These are phyloP conservation scores for Coemansia sp. DNA, from an alignment of 192 early-diverging fungal genomes.

Conservation along the genomic window DNA sequence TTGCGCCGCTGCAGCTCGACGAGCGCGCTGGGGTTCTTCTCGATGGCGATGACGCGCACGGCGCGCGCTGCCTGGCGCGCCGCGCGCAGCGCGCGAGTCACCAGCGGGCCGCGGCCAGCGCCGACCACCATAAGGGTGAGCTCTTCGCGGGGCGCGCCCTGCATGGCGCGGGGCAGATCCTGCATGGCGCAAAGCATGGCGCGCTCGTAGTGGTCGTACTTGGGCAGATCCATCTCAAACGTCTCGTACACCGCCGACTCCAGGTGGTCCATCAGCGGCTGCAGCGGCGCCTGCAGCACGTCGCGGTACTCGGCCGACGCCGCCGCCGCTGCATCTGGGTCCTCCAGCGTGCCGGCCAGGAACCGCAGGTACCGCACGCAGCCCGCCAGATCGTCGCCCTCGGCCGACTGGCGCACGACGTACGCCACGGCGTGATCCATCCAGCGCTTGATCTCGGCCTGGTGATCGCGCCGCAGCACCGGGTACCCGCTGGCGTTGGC, in stretches of 20 bases:
- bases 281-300: constrained; percentile 80
- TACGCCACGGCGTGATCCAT: constrained; percentile 41
- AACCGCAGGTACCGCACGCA: constrained; percentile 75
- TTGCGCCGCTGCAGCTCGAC: constrained; percentile 81
- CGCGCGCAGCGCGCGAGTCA: constrained; percentile 83
- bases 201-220: constrained; percentile 90
- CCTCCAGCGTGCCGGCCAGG: constrained; percentile 62
- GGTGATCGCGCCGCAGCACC: constrained; percentile 81
- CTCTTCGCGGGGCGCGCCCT: constrained; percentile 43
- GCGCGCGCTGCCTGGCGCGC: constrained; percentile 61
- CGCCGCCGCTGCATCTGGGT: constrained; percentile 33
- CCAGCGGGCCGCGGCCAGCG: constrained; percentile 95
- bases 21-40: constrained; percentile 97
- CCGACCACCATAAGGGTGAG: constrained; percentile 89
- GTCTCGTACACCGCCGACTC: constrained; percentile 94
- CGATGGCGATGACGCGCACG: constrained; percentile 83
- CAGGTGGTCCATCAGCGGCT: constrained; percentile 96
- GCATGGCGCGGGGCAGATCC: constrained; percentile 51
- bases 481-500: constrained; percentile 85
- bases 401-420: constrained; percentile 13
- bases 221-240: constrained; percentile 94
- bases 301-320: constrained; percentile 85
- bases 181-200: constrained; percentile 64
- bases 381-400: not conserved
- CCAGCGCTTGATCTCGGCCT: constrained; percentile 52